Conservation (phyloP, 2,329 filamentous ascomycete genomes). For the Pyricularia grisea region DNA sequence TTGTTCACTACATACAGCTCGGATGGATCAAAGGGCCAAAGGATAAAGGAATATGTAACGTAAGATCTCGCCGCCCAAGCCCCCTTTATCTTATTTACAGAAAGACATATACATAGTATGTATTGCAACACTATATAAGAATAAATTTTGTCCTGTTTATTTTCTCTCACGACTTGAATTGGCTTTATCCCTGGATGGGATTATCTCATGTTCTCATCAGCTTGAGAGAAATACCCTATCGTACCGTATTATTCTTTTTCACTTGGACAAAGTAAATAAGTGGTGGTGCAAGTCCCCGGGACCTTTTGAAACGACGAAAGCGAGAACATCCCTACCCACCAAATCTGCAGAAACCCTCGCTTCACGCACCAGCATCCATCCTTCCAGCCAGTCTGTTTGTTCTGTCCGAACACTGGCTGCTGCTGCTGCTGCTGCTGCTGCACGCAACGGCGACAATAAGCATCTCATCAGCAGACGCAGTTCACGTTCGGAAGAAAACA, state of each 20-base stretch:
- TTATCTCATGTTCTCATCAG: background rate
- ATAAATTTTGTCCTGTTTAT: background rate
- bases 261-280: background rate
- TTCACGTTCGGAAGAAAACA: background rate
- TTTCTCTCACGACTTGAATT: background rate
- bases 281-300: background rate
- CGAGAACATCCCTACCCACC: background rate
- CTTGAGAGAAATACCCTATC: background rate
- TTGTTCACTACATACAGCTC: background rate
- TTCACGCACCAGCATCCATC: background rate
- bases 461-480: background rate
- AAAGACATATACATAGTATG: background rate
- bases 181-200: background rate
- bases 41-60: background rate
- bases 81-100: background rate
- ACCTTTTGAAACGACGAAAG: background rate
- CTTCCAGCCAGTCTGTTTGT: background rate
- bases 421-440: background rate
- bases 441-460: background rate
- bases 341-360: background rate
- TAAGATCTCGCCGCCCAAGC: background rate
- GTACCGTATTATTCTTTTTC: background rate
- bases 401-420: background rate
- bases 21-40: background rate
- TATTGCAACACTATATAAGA: background rate